Base-by-base conservation (phyloP, 1,284 basidiomycete species). In the Trametes hirsuta region DNA sequence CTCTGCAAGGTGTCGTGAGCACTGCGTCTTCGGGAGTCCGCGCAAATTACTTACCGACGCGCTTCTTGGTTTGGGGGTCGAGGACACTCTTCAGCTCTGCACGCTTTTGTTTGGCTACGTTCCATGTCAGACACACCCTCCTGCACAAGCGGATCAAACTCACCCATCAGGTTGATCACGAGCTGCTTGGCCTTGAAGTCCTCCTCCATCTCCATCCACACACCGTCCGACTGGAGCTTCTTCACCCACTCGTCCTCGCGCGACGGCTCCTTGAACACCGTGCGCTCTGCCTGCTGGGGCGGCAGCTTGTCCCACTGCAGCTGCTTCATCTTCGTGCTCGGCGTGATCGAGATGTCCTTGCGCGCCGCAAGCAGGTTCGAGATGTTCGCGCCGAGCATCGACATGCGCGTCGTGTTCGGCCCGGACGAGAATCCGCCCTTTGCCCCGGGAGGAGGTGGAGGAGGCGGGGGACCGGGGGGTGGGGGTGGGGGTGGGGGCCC, bases 281-380 rank as follows among this genome's bases (percentile, higher is more conserved):
- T 97, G 71, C 90, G 91, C 2, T 77, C 76, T n/a, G 89, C 88
- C 65, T 93, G 84, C 68, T 94, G 86, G 63, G 94, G 93, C 44
- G 91, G 88, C 25, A 98, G 82, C 73, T 98, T 99, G 74, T 99
- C 97, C 97, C 97, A 99, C 72, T 99, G 97, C 49, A 99, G 80
- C 75, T 98, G 95, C 76, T 98, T 98, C 93, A 98, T 96, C 80
- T 95, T 95, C 52, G 86, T 90, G 61, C 84, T 88, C 1, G 96
- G 94, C 50, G 93, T 90, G 53, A 95, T 85, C 1, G 86, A 80
- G 67, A 98, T 86, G 69, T 94, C 93, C 75, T 98, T 98, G 53
- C 95, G 88, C 53, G 82, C 80, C 58, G 82, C 80, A 30, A 87
- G 72, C 59, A 85, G 73, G 46, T 78, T 78, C 66, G 79, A 81